Evolutionary conservation across 2,329 filamentous ascomycete species (phyloP).

Genomic region (Lecanosticta acicola): DNA sequence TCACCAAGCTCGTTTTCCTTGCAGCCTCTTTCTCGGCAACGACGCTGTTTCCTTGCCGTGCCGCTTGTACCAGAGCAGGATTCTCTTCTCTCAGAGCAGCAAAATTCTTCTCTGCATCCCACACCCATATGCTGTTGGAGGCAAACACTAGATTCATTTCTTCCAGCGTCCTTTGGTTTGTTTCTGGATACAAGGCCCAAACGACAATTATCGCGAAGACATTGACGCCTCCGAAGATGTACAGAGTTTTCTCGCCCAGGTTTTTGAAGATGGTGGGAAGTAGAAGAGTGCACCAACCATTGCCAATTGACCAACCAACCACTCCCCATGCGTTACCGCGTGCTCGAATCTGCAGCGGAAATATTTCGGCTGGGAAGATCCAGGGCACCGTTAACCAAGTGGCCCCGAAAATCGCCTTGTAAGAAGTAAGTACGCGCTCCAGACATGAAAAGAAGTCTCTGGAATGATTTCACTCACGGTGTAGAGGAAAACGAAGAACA

Average conservation of each 20-base stretch:
- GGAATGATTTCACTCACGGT: too few species aligned
- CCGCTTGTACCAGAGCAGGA: conserved; percentile 35
- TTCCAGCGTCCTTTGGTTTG: conserved; percentile 64
- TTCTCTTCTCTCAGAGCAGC: conserved; percentile 56
- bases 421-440: too few species aligned
- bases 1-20: background rate
- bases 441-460: too few species aligned
- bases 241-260: conserved; percentile 65
- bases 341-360: conserved; percentile 63
- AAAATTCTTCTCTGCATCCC: conserved; percentile 65
- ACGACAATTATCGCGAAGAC: conserved; percentile 61
- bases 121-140: conserved; percentile 60
- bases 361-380: conserved; percentile 60
- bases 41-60: conserved; percentile 25
- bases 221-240: conserved; percentile 67
- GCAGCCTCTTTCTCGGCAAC: conserved; percentile 23
- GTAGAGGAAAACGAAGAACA: conserved; percentile 66
- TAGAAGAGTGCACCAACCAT: conserved; percentile 51
- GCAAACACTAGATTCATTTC: conserved; percentile 72
- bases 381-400: conserved; percentile 55
- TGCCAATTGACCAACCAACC: conserved; percentile 69
- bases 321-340: conserved; percentile 73
- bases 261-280: conserved; percentile 53
- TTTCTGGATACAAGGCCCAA: conserved; percentile 70
- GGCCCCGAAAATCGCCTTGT: conserved; percentile 57